These are phyloP conservation scores for Primulina huaijiensis DNA, from an alignment of 257 asterid genomes.

Conservation along the genomic window DNA sequence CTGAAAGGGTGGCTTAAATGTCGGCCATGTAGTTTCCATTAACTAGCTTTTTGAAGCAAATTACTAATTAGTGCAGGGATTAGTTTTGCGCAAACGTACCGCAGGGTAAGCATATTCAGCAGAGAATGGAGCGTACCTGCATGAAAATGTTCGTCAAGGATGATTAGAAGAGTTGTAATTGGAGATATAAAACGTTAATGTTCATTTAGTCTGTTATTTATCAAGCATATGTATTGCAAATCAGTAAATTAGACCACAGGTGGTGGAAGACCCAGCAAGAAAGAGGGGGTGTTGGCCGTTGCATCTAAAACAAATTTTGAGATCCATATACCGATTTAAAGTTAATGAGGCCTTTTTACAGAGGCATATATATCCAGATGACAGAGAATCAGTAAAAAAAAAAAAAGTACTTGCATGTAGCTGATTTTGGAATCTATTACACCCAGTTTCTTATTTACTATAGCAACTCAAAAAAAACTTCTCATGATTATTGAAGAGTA, in stretches of 20 bases:
- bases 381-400: neutral
- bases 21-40: neutral
- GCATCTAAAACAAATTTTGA: neutral
- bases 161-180: neutral
- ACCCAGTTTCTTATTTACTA: neutral
- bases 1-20: neutral
- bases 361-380: neutral
- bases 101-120: conserved; percentile 70
- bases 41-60: neutral
- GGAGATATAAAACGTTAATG: neutral
- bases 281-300: neutral
- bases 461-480: neutral
- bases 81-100: conserved; percentile 47
- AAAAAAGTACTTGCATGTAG: neutral
- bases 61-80: neutral
- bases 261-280: neutral
- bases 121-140: conserved; percentile 90
- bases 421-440: neutral
- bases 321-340: neutral
- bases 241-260: neutral
- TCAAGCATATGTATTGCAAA: neutral
- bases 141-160: neutral
- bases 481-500: conserved; percentile 13
- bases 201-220: too few relatives aligned
- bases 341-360: neutral